Conservation (phyloP, 352 stramenopile species). For the Blastocystis sp. region DNA sequence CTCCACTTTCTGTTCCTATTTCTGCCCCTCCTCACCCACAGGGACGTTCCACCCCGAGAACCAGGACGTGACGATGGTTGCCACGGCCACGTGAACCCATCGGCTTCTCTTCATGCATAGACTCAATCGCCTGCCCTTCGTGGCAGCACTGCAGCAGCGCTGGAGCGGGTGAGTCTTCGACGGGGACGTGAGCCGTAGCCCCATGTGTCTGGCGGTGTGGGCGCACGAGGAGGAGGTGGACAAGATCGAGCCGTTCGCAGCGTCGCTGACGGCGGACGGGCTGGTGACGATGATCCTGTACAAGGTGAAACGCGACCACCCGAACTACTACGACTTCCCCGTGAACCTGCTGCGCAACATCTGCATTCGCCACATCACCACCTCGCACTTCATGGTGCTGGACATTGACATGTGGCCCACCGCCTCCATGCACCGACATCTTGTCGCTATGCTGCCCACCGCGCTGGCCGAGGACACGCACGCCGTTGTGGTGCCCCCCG, state of each 20-base stretch:
- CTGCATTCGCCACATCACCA: conserved; percentile 62
- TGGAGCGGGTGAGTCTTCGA: conserved; percentile 14
- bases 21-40: neutral
- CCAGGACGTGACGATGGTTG: conserved; percentile 39
- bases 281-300: conserved; percentile 13
- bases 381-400: conserved; percentile 55
- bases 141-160: neutral
- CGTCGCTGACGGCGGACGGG: neutral
- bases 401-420: conserved; percentile 69
- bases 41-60: conserved; percentile 47
- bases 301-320: neutral
- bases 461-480: neutral
- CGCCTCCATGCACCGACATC: neutral
- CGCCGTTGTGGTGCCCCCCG: conserved; percentile 28
- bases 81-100: conserved; percentile 19
- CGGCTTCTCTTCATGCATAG: neutral
- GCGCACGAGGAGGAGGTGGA: neutral
- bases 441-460: neutral
- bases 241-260: neutral
- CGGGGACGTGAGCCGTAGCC: neutral
- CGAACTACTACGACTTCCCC: conserved; percentile 54
- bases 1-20: neutral
- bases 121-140: conserved; percentile 32
- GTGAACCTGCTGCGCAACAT: conserved; percentile 62
- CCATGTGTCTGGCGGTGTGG: conserved; percentile 45